Evolutionary conservation across 305 asterid genomes (phyloP).

Genomic region (Solanum hybrid): DNA sequence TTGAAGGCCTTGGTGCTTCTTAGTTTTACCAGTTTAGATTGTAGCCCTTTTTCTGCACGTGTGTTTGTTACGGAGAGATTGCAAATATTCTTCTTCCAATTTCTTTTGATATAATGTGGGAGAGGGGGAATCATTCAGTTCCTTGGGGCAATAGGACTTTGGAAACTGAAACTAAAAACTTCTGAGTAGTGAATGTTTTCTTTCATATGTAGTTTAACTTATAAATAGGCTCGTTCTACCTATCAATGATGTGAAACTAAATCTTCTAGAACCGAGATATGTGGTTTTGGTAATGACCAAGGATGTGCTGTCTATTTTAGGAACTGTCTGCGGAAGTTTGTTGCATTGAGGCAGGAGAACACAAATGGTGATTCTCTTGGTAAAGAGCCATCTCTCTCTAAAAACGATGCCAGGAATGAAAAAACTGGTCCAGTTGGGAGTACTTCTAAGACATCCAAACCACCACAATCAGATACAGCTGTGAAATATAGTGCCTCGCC

Average conservation of each 20-base stretch:
- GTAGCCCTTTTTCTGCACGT: too few relatives aligned
- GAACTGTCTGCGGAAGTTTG: constrained; percentile 44
- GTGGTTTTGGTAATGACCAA: background rate
- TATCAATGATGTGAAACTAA: background rate
- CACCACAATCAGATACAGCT: constrained; percentile 26
- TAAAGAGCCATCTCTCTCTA: constrained; percentile 10
- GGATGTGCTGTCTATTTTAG: constrained; percentile 33
- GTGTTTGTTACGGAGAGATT: too few relatives aligned
- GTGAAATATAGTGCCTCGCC: constrained; percentile 80
- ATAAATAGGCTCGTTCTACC: background rate
- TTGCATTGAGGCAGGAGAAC: constrained; percentile 36
- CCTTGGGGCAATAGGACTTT: too few relatives aligned
- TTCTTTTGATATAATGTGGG: too few relatives aligned
- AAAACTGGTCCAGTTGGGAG: constrained; percentile 21
- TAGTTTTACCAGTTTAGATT: too few relatives aligned
- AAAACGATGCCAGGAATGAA: constrained; percentile 10
- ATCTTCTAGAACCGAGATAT: background rate
- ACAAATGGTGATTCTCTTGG: constrained; percentile 15
- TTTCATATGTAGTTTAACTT: background rate
- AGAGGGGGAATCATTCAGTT: too few relatives aligned
- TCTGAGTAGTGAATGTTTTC: background rate
- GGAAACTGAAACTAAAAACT: background rate
- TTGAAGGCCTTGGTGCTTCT: too few relatives aligned
- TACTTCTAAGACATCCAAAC: constrained; percentile 7
- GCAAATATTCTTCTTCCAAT: too few relatives aligned